phyloP scores from a whole-genome alignment of 1,284 basidiomycete genomes.

The Ustilago lituana region DNA sequence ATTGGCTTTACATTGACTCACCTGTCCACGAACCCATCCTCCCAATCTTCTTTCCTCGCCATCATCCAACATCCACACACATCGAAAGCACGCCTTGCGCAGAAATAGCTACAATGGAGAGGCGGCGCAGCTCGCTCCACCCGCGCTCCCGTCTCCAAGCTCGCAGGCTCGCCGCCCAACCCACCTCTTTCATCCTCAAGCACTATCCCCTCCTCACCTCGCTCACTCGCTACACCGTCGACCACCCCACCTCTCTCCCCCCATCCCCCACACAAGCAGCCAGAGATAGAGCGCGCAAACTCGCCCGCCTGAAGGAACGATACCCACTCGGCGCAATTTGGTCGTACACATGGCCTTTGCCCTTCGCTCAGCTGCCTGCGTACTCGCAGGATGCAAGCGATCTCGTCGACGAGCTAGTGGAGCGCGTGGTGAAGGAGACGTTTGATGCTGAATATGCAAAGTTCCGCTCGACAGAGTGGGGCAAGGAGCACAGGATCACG shows the following conservation, averaged over 20 bases:
- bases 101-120: no score
- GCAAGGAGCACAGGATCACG: constrained; percentile 15
- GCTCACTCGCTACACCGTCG: constrained; percentile 20
- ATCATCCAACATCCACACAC: no score
- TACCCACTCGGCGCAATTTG: constrained; percentile 10
- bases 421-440: constrained; percentile 14
- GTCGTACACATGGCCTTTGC: constrained; percentile 18
- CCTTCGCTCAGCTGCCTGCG: constrained; percentile 9
- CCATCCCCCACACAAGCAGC: neutral
- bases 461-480: constrained; percentile 25
- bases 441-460: constrained; percentile 27
- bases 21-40: no score
- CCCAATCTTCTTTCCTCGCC: no score
- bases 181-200: constrained; percentile 23
- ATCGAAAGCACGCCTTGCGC: no score
- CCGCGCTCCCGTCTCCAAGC: no score
- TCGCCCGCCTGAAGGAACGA: constrained; percentile 8
- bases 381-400: constrained; percentile 3
- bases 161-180: neutral
- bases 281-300: neutral
- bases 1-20: no score
- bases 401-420: constrained; percentile 11
- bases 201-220: constrained; percentile 33
- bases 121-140: no score
- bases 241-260: neutral